Evolutionary conservation across 352 stramenopile genomes (phyloP).

Genomic region (Phytophthora agathidicida): DNA sequence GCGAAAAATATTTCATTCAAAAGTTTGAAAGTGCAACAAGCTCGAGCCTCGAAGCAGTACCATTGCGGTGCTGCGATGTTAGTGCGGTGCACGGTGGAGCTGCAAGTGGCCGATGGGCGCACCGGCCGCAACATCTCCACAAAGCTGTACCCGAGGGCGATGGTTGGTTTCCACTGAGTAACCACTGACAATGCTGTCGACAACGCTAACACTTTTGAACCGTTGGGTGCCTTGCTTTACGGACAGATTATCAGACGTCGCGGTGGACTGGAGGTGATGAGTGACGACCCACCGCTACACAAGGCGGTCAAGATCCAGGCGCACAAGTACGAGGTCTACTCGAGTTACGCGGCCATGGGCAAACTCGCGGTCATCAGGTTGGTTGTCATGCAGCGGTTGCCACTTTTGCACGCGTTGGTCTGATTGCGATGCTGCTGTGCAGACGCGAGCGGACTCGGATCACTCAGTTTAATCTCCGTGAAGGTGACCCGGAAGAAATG

Average conservation of each 20-base stretch:
- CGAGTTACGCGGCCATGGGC: slow-evolving; percentile 58
- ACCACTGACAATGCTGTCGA: neutral
- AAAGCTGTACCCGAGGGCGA: slow-evolving; percentile 40
- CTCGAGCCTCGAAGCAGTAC: neutral
- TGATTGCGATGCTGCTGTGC: neutral
- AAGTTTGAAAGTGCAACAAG: slow-evolving; percentile 20
- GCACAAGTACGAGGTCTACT: slow-evolving; percentile 74
- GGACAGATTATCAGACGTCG: slow-evolving; percentile 52
- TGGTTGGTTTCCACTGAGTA: slow-evolving; percentile 21
- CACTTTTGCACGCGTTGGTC: neutral
- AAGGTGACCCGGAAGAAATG: slow-evolving; percentile 49
- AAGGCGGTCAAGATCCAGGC: slow-evolving; percentile 58
- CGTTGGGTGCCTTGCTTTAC: no score
- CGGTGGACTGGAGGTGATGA: slow-evolving; percentile 60
- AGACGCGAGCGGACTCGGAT: slow-evolving; percentile 55
- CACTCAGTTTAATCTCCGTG: slow-evolving; percentile 72
- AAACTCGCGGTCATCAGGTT: slow-evolving; percentile 75
- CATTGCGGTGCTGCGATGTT: slow-evolving; percentile 5
- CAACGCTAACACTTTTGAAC: neutral
- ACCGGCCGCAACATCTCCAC: slow-evolving; percentile 56
- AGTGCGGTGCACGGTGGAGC: slow-evolving; percentile 58
- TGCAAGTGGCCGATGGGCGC: slow-evolving; percentile 59
- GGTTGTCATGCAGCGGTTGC: slow-evolving; percentile 2
- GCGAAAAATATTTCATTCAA: no score
- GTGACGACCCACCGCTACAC: slow-evolving; percentile 51